phyloP scores from a whole-genome alignment of 495 filamentous ascomycete genomes.

The Tuber microsphaerosporum region DNA sequence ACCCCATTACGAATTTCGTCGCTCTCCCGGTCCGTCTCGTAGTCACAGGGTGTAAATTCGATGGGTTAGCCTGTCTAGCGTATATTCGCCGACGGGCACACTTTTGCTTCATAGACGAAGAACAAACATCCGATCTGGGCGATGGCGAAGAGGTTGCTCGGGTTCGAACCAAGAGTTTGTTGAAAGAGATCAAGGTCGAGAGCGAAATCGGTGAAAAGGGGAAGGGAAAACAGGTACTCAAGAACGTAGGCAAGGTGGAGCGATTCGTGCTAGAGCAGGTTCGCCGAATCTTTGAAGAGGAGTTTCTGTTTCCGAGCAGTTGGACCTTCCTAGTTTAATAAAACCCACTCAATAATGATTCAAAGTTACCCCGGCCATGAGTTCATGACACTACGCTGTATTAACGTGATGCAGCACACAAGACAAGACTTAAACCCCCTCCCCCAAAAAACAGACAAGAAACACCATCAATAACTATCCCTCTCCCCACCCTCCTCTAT shows the following conservation, averaged over 20 bases:
- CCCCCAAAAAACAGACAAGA: not conserved
- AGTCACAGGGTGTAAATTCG: constrained; percentile 88
- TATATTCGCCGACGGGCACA: constrained; percentile 77
- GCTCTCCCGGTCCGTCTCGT: constrained; percentile 84
- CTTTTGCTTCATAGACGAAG: constrained; percentile 86
- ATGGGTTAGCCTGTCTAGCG: constrained; percentile 84
- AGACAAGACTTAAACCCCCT: not conserved
- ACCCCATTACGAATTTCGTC: constrained; percentile 94
- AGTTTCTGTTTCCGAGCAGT: constrained; percentile 95
- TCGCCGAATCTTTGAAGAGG: constrained; percentile 92
- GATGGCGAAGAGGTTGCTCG: constrained; percentile 28
- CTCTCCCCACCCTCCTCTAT: not conserved
- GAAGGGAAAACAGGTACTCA: constrained; percentile 83
- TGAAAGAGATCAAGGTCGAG: constrained; percentile 90
- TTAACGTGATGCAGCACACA: not conserved
- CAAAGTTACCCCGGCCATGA: not conserved
- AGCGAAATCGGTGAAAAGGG: constrained; percentile 92
- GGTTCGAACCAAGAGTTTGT: constrained; percentile 35
- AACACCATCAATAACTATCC: not conserved
- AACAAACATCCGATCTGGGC: constrained; percentile 44
- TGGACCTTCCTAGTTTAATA: constrained; percentile 85
- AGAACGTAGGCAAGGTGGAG: constrained; percentile 98
- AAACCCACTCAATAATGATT: not conserved
- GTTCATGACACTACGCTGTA: not conserved
- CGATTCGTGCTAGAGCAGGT: constrained; percentile 96